A percentile compares a stretch with the other conserved stretches of the same genome.
phyloP scores from a whole-genome alignment of 1,284 basidiomycete species.

The Kwoniella shivajii region DNA sequence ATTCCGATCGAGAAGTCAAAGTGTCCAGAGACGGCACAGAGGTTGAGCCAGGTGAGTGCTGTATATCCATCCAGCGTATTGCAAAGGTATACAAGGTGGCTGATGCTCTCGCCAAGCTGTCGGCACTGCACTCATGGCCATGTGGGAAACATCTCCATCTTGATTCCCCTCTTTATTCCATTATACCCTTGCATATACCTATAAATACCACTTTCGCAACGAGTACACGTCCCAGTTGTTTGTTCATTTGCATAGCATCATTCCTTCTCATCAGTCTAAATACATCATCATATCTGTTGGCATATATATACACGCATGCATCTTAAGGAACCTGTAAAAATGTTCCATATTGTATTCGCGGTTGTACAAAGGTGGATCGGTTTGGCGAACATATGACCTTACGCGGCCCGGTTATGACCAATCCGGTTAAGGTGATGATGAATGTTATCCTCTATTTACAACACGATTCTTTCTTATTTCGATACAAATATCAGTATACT shows the following conservation, averaged over 20 bases:
- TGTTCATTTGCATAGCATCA: conserved; percentile 1
- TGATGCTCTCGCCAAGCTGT: conserved; percentile 54
- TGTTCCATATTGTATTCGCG: background rate
- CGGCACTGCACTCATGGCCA: conserved; percentile 70
- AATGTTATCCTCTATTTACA: background rate
- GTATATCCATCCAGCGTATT: background rate
- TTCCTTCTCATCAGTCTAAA: background rate
- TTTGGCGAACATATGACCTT: no score
- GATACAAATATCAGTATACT: background rate
- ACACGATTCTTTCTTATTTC: background rate
- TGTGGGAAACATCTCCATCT: conserved; percentile 63
- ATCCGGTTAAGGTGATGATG: background rate
- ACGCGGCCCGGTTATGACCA: background rate
- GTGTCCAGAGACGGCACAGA: conserved; percentile 91
- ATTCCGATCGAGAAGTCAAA: conserved; percentile 85
- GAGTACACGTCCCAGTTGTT: conserved; percentile 17
- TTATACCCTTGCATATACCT: conserved; percentile 10
- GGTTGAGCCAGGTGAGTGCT: conserved; percentile 67
- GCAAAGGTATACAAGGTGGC: background rate
- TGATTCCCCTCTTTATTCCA: background rate
- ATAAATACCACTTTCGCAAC: conserved; percentile 8
- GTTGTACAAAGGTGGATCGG: no score
- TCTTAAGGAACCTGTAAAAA: background rate
- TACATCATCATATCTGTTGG: conserved; percentile 2
- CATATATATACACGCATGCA: conserved; percentile 24